Conservation (phyloP, 805 yeast genomes). For the Schwanniomyces polymorphus region DNA sequence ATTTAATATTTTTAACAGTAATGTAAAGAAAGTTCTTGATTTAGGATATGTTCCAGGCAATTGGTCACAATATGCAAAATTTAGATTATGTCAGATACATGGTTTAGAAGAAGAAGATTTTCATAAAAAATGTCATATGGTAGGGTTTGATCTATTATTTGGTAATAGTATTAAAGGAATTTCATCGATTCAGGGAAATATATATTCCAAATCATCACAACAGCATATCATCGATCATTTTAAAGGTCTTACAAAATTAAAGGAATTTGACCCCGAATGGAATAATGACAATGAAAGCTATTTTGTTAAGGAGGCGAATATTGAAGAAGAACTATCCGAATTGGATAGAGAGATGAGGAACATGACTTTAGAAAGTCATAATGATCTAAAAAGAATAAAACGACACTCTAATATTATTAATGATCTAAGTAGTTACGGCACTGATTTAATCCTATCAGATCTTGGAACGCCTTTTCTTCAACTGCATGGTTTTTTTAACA, state of each 20-base stretch:
- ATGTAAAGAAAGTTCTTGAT: constrained; percentile 34
- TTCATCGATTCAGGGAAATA: constrained; percentile 81
- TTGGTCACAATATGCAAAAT: constrained; percentile 34
- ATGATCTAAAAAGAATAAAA: not conserved
- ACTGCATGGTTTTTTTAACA: constrained; percentile 35
- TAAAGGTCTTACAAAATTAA: constrained; percentile 23
- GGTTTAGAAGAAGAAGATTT: constrained; percentile 24
- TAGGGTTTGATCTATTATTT: constrained; percentile 62
- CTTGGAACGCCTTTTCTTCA: constrained; percentile 33
- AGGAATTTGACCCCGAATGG: not conserved
- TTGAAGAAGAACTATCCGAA: constrained; percentile 21
- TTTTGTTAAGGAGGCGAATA: constrained; percentile 19
- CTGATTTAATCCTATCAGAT: constrained; percentile 39
- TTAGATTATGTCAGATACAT: constrained; percentile 27
- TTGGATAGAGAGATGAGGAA: constrained; percentile 4
- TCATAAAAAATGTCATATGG: constrained; percentile 28
- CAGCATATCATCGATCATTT: constrained; percentile 22
- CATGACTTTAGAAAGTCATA: not conserved
- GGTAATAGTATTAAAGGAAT: constrained; percentile 81
- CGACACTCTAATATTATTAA: not conserved
- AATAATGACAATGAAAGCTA: constrained; percentile 18
- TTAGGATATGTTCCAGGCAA: constrained; percentile 43
- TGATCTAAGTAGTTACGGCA: constrained; percentile 18
- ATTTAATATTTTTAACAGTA: constrained; percentile 23
- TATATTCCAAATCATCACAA: constrained; percentile 53